A percentile compares a stretch with the other conserved stretches of the same genome.
These are phyloP conservation scores for Adiantum capillusveneris DNA, from an alignment of 75 land plant species.

Conservation along the genomic window DNA sequence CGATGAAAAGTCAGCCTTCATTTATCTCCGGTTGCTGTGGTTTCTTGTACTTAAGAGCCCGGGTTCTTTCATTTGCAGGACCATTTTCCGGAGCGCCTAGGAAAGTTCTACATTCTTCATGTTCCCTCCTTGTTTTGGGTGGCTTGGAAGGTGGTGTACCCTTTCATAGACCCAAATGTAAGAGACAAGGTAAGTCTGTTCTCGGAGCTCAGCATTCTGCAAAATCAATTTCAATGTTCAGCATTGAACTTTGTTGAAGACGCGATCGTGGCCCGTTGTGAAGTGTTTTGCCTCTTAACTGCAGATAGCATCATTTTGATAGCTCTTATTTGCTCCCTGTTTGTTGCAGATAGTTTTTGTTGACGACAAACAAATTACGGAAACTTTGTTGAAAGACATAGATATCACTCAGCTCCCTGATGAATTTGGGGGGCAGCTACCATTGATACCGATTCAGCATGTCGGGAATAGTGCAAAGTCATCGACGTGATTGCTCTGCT, in stretches of 20 bases:
- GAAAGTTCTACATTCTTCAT: conserved; percentile 34
- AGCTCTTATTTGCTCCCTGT: background rate
- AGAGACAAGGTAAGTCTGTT: conserved; percentile 30
- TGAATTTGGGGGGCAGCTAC: conserved; percentile 63
- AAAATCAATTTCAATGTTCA: no score
- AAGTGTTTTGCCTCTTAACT: no score
- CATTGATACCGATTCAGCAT: conserved; percentile 41
- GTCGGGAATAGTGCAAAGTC: no score
- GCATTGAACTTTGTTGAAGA: no score
- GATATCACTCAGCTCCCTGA: conserved; percentile 70
- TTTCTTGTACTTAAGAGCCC: no score
- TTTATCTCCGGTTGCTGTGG: background rate
- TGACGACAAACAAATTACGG: conserved; percentile 40
- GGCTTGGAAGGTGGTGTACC: conserved; percentile 45
- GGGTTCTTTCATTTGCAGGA: no score
- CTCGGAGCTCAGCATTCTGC: no score
- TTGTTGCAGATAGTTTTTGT: conserved; percentile 57
- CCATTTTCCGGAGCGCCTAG: conserved; percentile 49
- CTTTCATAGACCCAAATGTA: conserved; percentile 35
- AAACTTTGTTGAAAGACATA: conserved; percentile 57
- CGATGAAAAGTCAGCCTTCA: background rate
- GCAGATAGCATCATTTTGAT: no score
- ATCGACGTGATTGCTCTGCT: no score
- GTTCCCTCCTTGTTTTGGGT: conserved; percentile 39
- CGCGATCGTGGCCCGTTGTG: no score